Base-by-base conservation (phyloP, 805 yeast genomes). In the Starmera amethionina region DNA sequence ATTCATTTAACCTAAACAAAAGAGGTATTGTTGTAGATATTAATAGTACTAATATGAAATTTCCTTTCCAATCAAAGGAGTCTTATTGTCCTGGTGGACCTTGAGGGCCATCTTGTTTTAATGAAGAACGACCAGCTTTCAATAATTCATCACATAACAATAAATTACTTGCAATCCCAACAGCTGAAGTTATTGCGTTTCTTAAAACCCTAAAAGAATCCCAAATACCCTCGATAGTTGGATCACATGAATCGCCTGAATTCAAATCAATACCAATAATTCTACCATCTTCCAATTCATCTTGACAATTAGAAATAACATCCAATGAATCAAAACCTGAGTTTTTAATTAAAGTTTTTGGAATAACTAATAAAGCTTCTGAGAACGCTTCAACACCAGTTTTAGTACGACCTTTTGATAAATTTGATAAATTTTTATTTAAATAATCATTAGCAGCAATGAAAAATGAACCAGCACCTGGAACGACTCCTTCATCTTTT, bases 391-490 rank as follows among this genome's bases (percentile, higher is more conserved):
- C 80, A 40, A 90, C 75, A 49, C 99, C 99, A 8, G 93, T 78
- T 63, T 88, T 84, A 46, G 78, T 74, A 62, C 85, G 83, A 43
- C 98, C 97, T 61, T 82, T 85, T 39, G 77, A 75, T 36, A 76
- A 58, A 48, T 73, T 73, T 39, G 76, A 68, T 50, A 72, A 63
- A 42, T 71, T 69, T 44, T 65, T 65, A 41, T 68, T 63, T 48
- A 88, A 67, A 55, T 84, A 74, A 52, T 78, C 73, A 40, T 87
- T 75, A 43, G 90, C 86, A 40, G 94, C 80, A 55, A 93, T 69
- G 67, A 80, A 94, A 63, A 83, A 93, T 2, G 97, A 93, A 42
- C 99, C 99, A 1, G 93, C 99, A 46, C 99, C 99, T 7, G 98
- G 96, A 36, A 93, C 80, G 33, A 93, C 79, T 34, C 82, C 65